A percentile compares a stretch with the other conserved stretches of the same genome.
phyloP scores from a whole-genome alignment of 225 moss, liverwort and hornwort species.

The Physcomitrellopsis africana region DNA sequence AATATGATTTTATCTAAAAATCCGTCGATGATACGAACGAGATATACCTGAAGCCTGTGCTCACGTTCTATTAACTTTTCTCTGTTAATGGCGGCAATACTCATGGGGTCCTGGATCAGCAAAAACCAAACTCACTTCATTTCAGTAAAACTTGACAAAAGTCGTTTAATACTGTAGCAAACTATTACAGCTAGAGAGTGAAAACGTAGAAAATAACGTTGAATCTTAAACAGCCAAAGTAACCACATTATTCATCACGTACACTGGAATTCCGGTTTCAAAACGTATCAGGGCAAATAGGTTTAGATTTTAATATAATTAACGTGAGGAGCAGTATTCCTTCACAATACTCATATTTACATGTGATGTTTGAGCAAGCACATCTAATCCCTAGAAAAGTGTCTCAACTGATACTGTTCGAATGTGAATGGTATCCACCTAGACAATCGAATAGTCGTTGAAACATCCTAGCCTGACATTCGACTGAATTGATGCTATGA shows the following conservation, averaged over 20 bases:
- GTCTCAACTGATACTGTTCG: not conserved
- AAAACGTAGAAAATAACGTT: conserved; percentile 10
- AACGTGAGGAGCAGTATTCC: not conserved
- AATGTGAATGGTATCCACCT: not conserved
- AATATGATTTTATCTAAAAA: conserved; percentile 9
- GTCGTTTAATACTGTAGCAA: not conserved
- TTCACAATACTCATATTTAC: not conserved
- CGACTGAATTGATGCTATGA: not conserved
- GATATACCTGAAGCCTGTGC: conserved; percentile 82
- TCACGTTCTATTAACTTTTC: conserved; percentile 87
- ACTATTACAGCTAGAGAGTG: not conserved
- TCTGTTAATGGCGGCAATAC: conserved; percentile 70
- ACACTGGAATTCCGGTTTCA: too few species aligned
- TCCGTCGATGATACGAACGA: not conserved
- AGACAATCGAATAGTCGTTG: not conserved
- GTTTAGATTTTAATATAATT: not conserved
- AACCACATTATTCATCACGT: too few species aligned
- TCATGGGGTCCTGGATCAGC: conserved; percentile 60
- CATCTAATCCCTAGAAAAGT: conserved; percentile 4
- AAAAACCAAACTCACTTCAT: conserved; percentile 17
- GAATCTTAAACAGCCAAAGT: too few species aligned
- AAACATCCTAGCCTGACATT: not conserved
- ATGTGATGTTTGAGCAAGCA: conserved; percentile 1
- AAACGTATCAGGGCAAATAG: not conserved
- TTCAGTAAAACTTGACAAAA: not conserved